Percentiles rank a stretch among this genome's conserved stretches.
Evolutionary conservation across 73 alveolate species (phyloP).

Genomic region (Symbiodinium natans): DNA sequence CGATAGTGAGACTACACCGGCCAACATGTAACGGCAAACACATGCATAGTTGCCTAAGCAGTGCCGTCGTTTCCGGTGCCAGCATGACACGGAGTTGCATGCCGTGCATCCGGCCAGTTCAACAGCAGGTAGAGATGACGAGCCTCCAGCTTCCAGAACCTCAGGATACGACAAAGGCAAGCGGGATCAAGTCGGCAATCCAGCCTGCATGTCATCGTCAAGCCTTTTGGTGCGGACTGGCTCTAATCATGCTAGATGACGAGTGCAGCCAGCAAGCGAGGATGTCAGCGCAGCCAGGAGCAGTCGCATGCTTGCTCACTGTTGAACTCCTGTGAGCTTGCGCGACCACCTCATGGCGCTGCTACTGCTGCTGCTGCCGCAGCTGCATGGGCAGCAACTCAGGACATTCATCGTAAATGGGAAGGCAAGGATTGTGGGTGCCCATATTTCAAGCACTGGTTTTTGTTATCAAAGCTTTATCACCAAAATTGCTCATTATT

Average conservation of each 20-base stretch:
- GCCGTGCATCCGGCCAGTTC: constrained; percentile 4
- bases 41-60: no score
- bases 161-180: not conserved
- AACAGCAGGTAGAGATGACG: not conserved
- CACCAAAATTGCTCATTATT: no score
- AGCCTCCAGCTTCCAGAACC: not conserved
- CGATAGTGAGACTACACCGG: not conserved
- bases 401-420: not conserved
- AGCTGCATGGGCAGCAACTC: no score
- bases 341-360: not conserved
- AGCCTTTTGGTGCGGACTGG: no score
- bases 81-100: not conserved
- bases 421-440: not conserved
- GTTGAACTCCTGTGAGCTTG: not conserved
- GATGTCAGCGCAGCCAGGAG: not conserved
- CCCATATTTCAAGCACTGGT: not conserved
- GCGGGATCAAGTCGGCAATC: no score
- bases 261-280: not conserved
- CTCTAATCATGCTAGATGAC: no score
- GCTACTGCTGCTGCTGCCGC: no score
- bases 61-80: no score
- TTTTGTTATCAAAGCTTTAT: not conserved
- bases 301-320: not conserved
- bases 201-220: no score
- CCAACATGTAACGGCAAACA: no score